Evolutionary conservation across 2,329 filamentous ascomycete genomes (phyloP).

Genomic region (Calonectria pseudoreteaudii): DNA sequence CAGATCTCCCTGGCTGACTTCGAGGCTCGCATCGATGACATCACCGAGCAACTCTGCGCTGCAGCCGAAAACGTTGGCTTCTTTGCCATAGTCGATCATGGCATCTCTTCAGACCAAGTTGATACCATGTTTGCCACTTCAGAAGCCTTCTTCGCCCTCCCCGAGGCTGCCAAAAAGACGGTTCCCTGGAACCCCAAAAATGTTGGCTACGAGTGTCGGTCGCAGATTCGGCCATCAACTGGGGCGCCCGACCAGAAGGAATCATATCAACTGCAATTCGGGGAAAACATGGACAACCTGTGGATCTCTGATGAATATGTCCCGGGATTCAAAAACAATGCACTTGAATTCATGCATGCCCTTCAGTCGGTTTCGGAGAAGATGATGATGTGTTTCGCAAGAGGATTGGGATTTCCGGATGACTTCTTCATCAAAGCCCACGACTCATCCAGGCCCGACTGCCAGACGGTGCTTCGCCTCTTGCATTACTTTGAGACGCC

Average conservation of each 20-base stretch:
- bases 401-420: neutral
- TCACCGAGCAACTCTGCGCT: neutral
- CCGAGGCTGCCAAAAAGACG: neutral
- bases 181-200: neutral
- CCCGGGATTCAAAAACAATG: neutral
- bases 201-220: neutral
- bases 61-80: neutral
- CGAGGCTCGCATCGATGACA: neutral
- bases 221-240: neutral
- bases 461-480: neutral
- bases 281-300: neutral
- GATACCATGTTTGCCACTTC: neutral
- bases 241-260: neutral
- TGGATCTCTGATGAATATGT: neutral
- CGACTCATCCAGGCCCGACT: neutral
- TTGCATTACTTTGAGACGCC: neutral
- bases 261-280: neutral
- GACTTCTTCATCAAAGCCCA: neutral
- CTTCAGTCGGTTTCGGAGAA: neutral
- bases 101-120: neutral
- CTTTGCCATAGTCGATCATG: neutral
- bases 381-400: neutral
- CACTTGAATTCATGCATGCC: neutral
- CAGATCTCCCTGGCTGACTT: neutral
- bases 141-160: neutral